Evolutionary conservation across 352 stramenopile genomes (phyloP), one percentile per base, ranked within the genome.

Genomic region (Thalassiosira gravida): DNA sequence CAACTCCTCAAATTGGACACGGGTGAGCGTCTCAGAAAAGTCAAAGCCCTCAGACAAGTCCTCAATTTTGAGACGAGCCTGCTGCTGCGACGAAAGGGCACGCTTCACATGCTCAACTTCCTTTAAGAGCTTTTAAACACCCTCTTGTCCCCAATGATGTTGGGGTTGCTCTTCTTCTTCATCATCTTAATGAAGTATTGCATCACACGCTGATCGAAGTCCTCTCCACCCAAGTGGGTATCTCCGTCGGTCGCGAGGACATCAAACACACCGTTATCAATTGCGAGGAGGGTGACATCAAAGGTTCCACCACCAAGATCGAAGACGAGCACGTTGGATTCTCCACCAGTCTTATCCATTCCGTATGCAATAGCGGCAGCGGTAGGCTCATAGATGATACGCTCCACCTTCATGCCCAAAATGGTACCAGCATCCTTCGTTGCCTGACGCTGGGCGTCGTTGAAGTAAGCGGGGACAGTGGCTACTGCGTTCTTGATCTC

Each of bases 391-490:
- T 99, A 99, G 91, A 99, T 99, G 83, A 99, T 99, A 79, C 97
- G 96, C 85, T 98, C 92, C 22, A 99, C 97, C 20, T 95, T 97
- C 18, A 99, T 79, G 57, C 98, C 98, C 14, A 97, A 93, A 86
- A 99, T 99, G 6, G 92, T 97, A 74, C 97, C 97, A 61, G 98
- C 98, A 88, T 99, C 96, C 93, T 99, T 99, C 59, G 98, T 99
- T 29, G 97, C 96, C 92, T 99, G 96, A 85, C 98, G 95, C 90
- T 99, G 98, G 5, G 97, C 95, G 88, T 99, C 97, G 91, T 99
- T 99, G 90, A 99, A 99, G 91, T 99, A 99, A 46, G 98, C 98
- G 2, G 98, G 98, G 30, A 99, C 97, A n/a, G 97, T 99, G 46
- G 99, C 95, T 7, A 99, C 97, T 9, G 97, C 97, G 75, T 98